These are phyloP conservation scores for Botrytis byssoidea DNA, from an alignment of 2,329 filamentous ascomycete species.

Conservation along the genomic window DNA sequence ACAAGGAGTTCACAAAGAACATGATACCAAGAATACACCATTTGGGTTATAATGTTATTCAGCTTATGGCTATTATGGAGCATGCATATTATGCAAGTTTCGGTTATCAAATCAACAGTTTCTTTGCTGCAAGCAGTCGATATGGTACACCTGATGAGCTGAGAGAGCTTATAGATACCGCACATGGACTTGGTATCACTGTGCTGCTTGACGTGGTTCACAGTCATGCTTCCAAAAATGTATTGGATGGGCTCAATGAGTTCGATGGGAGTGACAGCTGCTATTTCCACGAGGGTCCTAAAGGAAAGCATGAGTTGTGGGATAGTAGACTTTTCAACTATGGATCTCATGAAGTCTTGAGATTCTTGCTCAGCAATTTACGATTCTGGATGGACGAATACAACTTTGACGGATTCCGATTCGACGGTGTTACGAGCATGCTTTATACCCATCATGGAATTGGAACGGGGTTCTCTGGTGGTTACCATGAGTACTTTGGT, in stretches of 20 bases:
- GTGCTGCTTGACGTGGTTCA: slow-evolving; percentile 95
- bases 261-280: slow-evolving; percentile 94
- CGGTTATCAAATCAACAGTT: slow-evolving; percentile 97
- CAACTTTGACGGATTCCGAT: slow-evolving; percentile 92
- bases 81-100: slow-evolving; percentile 99
- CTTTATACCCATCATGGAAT: slow-evolving; percentile 95
- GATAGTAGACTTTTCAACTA: slow-evolving; percentile 98
- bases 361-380: slow-evolving; percentile 94
- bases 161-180: slow-evolving; percentile 94
- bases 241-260: slow-evolving; percentile 89
- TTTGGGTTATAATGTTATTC: slow-evolving; percentile 94
- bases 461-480: slow-evolving; percentile 96
- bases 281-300: slow-evolving; percentile 88
- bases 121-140: slow-evolving; percentile 94
- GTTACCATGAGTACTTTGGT: slow-evolving; percentile 98
- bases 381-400: slow-evolving; percentile 99
- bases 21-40: slow-evolving; percentile 88
- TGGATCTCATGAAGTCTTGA: slow-evolving; percentile 85
- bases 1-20: slow-evolving; percentile 94
- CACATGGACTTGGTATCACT: slow-evolving; percentile 84
- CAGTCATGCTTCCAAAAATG: slow-evolving; percentile 97
- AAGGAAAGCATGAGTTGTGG: slow-evolving; percentile 89
- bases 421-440: slow-evolving; percentile 98
- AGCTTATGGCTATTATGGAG: slow-evolving; percentile 99
- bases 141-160: slow-evolving; percentile 92